Percentiles rank a stretch among this genome's conserved stretches.
Conservation (phyloP, 1,284 basidiomycete species). For the Papiliotrema fonsecae region DNA sequence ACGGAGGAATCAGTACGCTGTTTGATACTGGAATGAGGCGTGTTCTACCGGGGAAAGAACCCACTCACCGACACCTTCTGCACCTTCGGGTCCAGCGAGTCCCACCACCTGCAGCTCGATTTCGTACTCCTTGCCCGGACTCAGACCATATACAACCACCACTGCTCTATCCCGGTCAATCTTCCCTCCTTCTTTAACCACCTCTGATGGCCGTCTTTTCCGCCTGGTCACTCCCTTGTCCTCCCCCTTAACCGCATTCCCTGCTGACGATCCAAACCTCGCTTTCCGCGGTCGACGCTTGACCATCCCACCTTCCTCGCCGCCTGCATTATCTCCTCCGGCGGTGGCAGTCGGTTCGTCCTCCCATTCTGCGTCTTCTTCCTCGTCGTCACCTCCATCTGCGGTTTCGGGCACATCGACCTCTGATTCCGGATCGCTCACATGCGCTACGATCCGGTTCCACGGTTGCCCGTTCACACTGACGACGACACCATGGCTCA, state of each 20-base stretch:
- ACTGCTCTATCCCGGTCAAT: conserved; percentile 41
- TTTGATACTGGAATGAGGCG: conserved; percentile 23
- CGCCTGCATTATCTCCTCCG: conserved; percentile 4
- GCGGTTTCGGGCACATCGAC: conserved; percentile 19
- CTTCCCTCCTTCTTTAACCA: conserved; percentile 14
- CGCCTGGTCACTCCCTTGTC: conserved; percentile 8
- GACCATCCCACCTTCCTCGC: conserved; percentile 18
- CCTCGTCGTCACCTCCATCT: conserved; percentile 10
- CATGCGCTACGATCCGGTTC: conserved; percentile 46
- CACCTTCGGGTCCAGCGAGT: conserved; percentile 24
- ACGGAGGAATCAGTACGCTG: conserved; percentile 37
- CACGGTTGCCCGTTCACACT: conserved; percentile 46
- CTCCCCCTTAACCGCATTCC: conserved; percentile 13
- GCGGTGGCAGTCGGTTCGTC: conserved; percentile 12
- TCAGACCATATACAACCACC: conserved; percentile 45
- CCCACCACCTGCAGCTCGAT: conserved; percentile 47
- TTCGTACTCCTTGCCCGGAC: conserved; percentile 46
- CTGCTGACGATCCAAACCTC: conserved; percentile 20
- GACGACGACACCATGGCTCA: conserved; percentile 46
- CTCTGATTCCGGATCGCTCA: conserved; percentile 42
- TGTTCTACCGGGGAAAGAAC: not conserved
- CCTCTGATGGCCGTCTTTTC: conserved; percentile 4
- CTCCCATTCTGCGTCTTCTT: conserved; percentile 25
- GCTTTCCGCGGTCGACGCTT: conserved; percentile 24
- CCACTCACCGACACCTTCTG: conserved; percentile 22